phyloP scores from a whole-genome alignment of 2,329 filamentous ascomycete species.

The Thelonectria blattea region DNA sequence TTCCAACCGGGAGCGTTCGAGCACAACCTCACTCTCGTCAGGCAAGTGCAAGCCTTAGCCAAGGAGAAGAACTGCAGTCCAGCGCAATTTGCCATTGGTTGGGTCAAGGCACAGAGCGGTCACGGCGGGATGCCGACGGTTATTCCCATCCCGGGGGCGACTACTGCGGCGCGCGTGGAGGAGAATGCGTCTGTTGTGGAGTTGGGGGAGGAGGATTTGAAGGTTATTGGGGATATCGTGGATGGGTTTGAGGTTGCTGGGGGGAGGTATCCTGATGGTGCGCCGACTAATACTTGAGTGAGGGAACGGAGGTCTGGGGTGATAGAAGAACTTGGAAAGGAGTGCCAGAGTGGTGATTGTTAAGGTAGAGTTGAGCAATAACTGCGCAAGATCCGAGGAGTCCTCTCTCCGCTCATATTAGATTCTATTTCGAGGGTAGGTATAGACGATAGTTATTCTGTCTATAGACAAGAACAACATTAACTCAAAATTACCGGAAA shows the following conservation, averaged over 20 bases:
- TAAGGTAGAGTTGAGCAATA: too few species aligned
- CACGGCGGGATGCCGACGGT: constrained; percentile 61
- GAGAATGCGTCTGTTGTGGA: constrained; percentile 63
- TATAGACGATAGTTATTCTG: too few species aligned
- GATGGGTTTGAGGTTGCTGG: constrained; percentile 56
- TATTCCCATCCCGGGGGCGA: constrained; percentile 72
- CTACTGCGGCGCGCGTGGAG: constrained; percentile 59
- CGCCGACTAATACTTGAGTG: constrained; percentile 48
- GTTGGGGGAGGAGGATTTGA: constrained; percentile 57
- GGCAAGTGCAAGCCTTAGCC: constrained; percentile 63
- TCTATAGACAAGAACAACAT: too few species aligned
- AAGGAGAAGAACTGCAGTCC: constrained; percentile 64
- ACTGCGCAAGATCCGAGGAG: too few species aligned
- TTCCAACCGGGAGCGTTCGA: constrained; percentile 69
- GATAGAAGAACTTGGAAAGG: too few species aligned
- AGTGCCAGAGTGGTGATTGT: too few species aligned
- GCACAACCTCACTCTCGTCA: constrained; percentile 67
- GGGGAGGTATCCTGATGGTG: constrained; percentile 52
- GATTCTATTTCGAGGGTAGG: too few species aligned
- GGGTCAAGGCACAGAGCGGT: constrained; percentile 59
- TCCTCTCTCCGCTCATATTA: too few species aligned
- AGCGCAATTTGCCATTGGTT: constrained; percentile 71
- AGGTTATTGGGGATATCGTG: constrained; percentile 55
- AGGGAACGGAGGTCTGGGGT: too few species aligned
- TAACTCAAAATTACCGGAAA: too few species aligned